Percentiles rank a stretch among this genome's conserved stretches.
These are phyloP conservation scores for Phytophthora melonis DNA, from an alignment of 352 stramenopile genomes.

Conservation along the genomic window DNA sequence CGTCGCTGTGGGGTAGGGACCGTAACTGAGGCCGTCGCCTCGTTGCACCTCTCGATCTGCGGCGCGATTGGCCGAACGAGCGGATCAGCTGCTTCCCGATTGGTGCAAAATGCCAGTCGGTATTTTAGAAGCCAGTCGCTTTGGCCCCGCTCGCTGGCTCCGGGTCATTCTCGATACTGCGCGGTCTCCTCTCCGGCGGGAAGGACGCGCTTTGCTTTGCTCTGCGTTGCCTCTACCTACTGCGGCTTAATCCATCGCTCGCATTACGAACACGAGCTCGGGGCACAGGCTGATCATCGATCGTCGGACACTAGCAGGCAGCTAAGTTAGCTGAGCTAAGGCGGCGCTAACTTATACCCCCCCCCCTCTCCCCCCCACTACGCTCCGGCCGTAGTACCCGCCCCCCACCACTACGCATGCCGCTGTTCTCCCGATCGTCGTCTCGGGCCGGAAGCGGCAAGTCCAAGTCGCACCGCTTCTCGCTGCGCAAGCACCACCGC, in stretches of 20 bases:
- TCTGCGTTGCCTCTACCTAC: not conserved
- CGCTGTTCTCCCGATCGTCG: constrained; percentile 71
- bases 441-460: constrained; percentile 34
- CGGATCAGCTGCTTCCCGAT: not conserved
- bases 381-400: constrained; percentile 20
- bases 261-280: no score
- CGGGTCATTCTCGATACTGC: constrained; percentile 45
- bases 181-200: constrained; percentile 3
- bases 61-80: constrained; percentile 12
- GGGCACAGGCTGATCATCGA: no score
- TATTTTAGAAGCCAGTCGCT: constrained; percentile 46
- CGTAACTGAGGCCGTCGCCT: constrained; percentile 14
- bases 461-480: constrained; percentile 69
- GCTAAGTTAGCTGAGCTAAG: no score
- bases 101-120: constrained; percentile 33
- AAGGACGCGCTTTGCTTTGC: constrained; percentile 20
- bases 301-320: not conserved
- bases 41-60: constrained; percentile 22
- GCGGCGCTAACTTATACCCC: not conserved
- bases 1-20: not conserved
- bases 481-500: constrained; percentile 69
- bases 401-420: constrained; percentile 45
- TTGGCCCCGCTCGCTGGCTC: constrained; percentile 2
- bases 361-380: constrained; percentile 9
- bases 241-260: no score